Conservation (phyloP, 225 moss, liverwort and hornwort species). For the Pseudisothecium myosuroides region DNA sequence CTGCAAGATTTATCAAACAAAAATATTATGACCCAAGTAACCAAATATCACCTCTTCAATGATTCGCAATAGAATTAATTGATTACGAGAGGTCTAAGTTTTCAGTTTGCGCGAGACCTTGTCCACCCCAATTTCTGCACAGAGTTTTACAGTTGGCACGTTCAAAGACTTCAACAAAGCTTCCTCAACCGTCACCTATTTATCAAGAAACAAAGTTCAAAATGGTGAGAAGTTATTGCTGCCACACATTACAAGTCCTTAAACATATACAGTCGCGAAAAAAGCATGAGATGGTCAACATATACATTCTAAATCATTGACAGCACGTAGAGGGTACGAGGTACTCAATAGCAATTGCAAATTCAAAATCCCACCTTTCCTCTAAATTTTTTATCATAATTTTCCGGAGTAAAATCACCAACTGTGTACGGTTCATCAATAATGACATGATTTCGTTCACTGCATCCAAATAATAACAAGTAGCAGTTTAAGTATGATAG, state of each 20-base stretch:
- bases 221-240: neutral
- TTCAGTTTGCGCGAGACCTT: constrained; percentile 42
- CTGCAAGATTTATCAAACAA: constrained; percentile 20
- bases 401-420: constrained; percentile 74
- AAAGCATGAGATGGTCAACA: neutral
- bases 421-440: constrained; percentile 80
- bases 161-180: constrained; percentile 80
- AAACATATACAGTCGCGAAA: neutral
- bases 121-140: constrained; percentile 88
- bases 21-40: neutral
- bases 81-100: neutral
- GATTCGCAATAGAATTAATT: neutral
- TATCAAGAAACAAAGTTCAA: neutral
- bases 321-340: neutral
- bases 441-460: constrained; percentile 59
- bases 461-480: neutral
- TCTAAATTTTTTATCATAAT: constrained; percentile 71
- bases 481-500: neutral
- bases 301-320: neutral
- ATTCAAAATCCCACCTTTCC: constrained; percentile 48
- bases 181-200: constrained; percentile 93
- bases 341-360: neutral
- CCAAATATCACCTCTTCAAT: neutral
- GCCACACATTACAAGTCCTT: neutral
- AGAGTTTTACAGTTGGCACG: constrained; percentile 90